Evolutionary conservation across 1,284 basidiomycete species (phyloP), one percentile per base, ranked within the genome.

Genomic region (Polyporus tsugae): DNA sequence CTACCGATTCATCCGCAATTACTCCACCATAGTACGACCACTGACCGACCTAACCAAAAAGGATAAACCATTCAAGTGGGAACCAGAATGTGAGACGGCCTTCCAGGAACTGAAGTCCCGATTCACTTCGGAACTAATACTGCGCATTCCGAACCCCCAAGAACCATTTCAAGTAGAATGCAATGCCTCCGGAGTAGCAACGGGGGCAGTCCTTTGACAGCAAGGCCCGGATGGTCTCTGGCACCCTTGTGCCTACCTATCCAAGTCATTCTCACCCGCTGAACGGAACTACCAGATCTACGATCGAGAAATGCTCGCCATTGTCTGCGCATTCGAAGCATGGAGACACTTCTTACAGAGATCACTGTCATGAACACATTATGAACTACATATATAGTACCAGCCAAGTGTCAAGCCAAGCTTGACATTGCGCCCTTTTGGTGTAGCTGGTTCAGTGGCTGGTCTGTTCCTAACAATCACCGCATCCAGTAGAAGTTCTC

Each of bases 201-300:
- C 19, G 9, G 44, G 44, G 2, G 44, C 44, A 22, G n/a, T 46
- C 17, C 19, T 46, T 1, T 4, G 15, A 7, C 44, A 46, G 9
- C 4, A 46, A 22, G 44, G 44, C 2, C 44, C 44, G 19, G 15
- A n/a, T 1, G n/a, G 9, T 1, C 15, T 46, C 17, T 76, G 77
- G 58, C 78, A 80, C 39, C 76, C 79, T 4, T 59, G 78, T 39
- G 77, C 76, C 4, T 80, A 75, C 67, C 57, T 76, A 3, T 82
- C 78, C 0, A 74, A 80, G 63, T 39, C 74, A 0, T 67, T 84
- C 13, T 74, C 73, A 36, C 68, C 71, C 38, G 64, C 74, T 1
- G 74, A 81, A 74, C 62, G 75, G 6, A 87, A 87, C 69, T 87
- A 86, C 72, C 77, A 81, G n/a, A 82, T 84, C 42, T 80, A 85